Conservation (phyloP, 495 filamentous ascomycete genomes). For the Cercophora samala region DNA sequence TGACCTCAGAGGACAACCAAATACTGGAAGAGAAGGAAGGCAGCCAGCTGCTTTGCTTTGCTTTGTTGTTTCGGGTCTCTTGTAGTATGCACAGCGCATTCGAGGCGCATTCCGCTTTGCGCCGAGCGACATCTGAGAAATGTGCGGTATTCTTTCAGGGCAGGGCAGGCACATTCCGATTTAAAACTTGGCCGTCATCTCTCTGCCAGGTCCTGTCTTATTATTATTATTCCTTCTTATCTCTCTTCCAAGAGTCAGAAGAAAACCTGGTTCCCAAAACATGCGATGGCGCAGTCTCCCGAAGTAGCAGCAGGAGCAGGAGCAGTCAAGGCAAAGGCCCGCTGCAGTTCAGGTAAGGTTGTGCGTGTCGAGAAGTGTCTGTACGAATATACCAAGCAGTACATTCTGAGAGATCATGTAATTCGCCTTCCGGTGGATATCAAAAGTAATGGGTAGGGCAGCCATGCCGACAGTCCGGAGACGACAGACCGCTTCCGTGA, state of each 20-base stretch:
- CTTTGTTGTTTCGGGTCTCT: slow-evolving; percentile 3
- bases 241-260: not conserved
- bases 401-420: not conserved
- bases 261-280: no score
- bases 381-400: not conserved
- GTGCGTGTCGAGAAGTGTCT: not conserved
- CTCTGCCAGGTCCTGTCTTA: not conserved
- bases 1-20: no score
- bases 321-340: not conserved
- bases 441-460: no score
- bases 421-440: not conserved
- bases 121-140: slow-evolving; percentile 1
- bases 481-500: not conserved
- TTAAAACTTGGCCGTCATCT: not conserved
- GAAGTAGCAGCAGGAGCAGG: not conserved
- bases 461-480: no score
- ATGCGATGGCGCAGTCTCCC: not conserved
- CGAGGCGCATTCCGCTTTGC: slow-evolving; percentile 3
- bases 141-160: not conserved
- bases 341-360: not conserved
- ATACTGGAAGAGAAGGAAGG: no score
- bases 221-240: not conserved
- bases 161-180: not conserved
- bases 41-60: not conserved
- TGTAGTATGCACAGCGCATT: not conserved